Conservation (phyloP, 2,329 filamentous ascomycete species). For the Celoporthe dispersa region DNA sequence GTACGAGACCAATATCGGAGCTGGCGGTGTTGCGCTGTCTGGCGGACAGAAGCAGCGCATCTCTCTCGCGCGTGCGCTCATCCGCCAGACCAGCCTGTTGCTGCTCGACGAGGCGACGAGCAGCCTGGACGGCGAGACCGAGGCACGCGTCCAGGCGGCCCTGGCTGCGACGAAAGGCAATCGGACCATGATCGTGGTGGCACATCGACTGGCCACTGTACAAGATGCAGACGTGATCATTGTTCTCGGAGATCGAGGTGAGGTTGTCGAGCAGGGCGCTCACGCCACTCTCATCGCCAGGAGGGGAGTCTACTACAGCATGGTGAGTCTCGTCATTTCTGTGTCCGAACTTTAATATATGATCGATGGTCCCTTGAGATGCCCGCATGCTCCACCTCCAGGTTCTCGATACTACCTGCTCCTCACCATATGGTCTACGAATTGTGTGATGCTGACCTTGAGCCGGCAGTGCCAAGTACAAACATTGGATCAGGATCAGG, state of each 20-base stretch:
- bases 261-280: constrained; percentile 39
- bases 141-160: constrained; percentile 51
- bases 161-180: constrained; percentile 51
- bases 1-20: constrained; percentile 26
- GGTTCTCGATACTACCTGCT: neutral
- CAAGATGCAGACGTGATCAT: constrained; percentile 48
- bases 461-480: constrained; percentile 11
- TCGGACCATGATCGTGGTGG: constrained; percentile 69
- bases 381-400: neutral
- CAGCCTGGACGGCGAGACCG: constrained; percentile 62
- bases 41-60: constrained; percentile 30
- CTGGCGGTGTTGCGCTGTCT: constrained; percentile 22
- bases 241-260: constrained; percentile 39
- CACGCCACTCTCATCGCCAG: constrained; percentile 29
- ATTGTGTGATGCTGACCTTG: neutral
- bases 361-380: neutral
- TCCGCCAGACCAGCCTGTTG: constrained; percentile 21
- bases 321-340: constrained; percentile 2
- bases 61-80: constrained; percentile 26
- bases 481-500: constrained; percentile 11
- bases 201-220: constrained; percentile 62
- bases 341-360: neutral
- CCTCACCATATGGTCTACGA: neutral
- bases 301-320: constrained; percentile 19
- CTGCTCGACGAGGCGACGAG: constrained; percentile 59